Evolutionary conservation across 2,329 filamentous ascomycete species (phyloP), one percentile per base, ranked within the genome.

Genomic region (Colletotrichum sidae): DNA sequence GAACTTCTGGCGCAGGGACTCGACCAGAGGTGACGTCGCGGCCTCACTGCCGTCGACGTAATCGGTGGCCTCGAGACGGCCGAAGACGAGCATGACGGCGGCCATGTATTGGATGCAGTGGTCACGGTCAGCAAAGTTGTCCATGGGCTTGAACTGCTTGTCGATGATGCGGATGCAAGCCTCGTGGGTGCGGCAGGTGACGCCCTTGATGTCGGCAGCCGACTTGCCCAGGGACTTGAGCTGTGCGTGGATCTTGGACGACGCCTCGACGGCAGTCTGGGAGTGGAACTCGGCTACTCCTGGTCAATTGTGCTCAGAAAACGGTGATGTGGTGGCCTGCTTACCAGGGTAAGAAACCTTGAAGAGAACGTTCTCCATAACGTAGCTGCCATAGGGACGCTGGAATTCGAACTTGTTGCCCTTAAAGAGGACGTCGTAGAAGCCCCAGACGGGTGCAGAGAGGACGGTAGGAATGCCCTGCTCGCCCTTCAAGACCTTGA

Each of bases 101-200:
- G 93, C 92, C 96, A 99, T 99, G 88, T 99, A 99, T 84, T 98
- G 96, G 72, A 99, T 95, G 83, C 96, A 99, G 88, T 99, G 96
- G 82, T 99, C 96, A 76, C 96, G 94, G 83, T 99, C 96, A 76
- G 96, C 96, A 76, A 98, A 99, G 89, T 99, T 99, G 86, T 97
- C 94, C 93, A 99, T 97, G 73, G 94, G 90, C 88, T 97, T 98
- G 88, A 97, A 96, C 83, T 99, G 96, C 88, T 99, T 99, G 88
- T 99, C 96, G 75, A 99, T 99, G 82, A 99, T 99, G 75, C 96
- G 94, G 77, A 99, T 89, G 84, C 96, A 98, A 65, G 96, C 96
- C 83, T 99, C 96, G 84, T 99, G 96, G 8, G 96, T 99, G 74
- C 96, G 91, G 88, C 95, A 97, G 72, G 91, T 94, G 74, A 99